These are phyloP conservation scores for Alternaria hordeiaustralica DNA, from an alignment of 2,329 filamentous ascomycete species.

Conservation along the genomic window DNA sequence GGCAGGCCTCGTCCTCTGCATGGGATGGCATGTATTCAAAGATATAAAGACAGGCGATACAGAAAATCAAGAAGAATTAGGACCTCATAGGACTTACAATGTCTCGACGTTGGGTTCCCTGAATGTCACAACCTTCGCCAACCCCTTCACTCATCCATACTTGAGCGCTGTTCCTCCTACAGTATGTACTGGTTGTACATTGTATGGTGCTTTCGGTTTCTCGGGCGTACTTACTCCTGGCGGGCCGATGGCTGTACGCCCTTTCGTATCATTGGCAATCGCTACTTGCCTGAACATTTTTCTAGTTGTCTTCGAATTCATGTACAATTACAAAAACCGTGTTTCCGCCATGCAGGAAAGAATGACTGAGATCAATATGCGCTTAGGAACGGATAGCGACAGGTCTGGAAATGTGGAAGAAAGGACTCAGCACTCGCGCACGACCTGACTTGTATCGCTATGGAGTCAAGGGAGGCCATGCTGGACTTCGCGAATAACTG, in stretches of 20 bases:
- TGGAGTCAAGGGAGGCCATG: background rate
- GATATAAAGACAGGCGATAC: background rate
- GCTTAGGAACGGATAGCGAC: background rate
- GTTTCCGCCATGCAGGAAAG: background rate
- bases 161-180: background rate
- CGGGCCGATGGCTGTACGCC: background rate
- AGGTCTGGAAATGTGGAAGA: background rate
- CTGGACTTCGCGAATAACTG: background rate
- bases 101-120: background rate
- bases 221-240: background rate
- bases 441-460: background rate
- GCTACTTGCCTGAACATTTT: background rate
- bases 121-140: background rate
- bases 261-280: background rate
- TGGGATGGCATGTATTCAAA: background rate
- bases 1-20: background rate
- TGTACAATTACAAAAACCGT: background rate
- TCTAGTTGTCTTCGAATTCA: background rate
- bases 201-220: background rate
- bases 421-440: background rate
- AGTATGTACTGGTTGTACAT: background rate
- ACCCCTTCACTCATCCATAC: background rate
- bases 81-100: background rate
- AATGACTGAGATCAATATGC: background rate
- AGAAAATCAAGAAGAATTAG: background rate